Conservation (phyloP, 805 yeast species). For the Metschnikowia similis region DNA sequence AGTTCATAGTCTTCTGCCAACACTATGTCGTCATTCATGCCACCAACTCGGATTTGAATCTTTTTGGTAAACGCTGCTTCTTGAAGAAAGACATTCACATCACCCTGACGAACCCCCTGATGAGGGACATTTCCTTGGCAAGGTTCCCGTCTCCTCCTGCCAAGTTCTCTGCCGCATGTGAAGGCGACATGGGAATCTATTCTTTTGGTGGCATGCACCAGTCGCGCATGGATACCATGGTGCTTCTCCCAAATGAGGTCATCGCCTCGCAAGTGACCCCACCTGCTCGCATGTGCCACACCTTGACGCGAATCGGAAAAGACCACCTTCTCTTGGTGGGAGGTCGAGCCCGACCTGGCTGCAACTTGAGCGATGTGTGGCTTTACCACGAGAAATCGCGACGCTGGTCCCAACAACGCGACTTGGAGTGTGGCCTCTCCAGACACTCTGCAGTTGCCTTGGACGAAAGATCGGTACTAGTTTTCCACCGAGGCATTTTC, state of each 20-base stretch:
- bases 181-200: conserved; percentile 15
- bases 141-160: conserved; percentile 17
- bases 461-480: conserved; percentile 4
- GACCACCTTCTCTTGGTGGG: conserved; percentile 47
- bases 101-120: background rate
- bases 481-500: conserved; percentile 12
- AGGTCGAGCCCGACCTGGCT: conserved; percentile 63
- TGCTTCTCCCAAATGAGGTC: background rate
- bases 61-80: background rate
- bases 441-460: conserved; percentile 12
- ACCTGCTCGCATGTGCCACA: conserved; percentile 55
- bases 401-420: conserved; percentile 38
- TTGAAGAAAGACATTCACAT: too few relatives aligned
- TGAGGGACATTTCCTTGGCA: background rate
- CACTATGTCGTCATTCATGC: conserved; percentile 72
- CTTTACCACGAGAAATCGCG: conserved; percentile 8
- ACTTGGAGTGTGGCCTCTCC: conserved; percentile 21
- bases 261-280: conserved; percentile 16
- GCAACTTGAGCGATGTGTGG: conserved; percentile 33
- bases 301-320: conserved; percentile 33
- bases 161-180: conserved; percentile 41
- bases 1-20: conserved; percentile 68
- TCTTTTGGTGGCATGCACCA: conserved; percentile 37
- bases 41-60: conserved; percentile 29
- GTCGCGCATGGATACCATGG: conserved; percentile 19